A percentile compares a stretch with the other conserved stretches of the same genome.
Evolutionary conservation across 2,329 filamentous ascomycete species (phyloP).

Genomic region (Sordariomycetes sp.): DNA sequence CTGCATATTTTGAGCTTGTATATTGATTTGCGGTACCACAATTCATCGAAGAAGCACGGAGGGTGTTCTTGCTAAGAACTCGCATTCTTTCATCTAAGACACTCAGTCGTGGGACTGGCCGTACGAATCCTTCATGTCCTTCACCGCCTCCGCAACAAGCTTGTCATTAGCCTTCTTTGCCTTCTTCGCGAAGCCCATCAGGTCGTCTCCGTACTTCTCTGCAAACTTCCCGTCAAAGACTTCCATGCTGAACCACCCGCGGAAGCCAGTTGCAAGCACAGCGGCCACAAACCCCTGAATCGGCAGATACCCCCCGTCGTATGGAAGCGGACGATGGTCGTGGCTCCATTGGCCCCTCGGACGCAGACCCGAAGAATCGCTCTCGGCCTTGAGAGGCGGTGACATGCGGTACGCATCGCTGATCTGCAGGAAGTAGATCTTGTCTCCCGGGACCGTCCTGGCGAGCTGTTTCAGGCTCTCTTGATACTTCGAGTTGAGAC

Average conservation of each 20-base stretch:
- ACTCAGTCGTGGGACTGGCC: too few species aligned
- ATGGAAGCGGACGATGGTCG: conserved; percentile 60
- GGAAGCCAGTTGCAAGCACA: conserved; percentile 9
- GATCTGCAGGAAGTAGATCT: conserved; percentile 68
- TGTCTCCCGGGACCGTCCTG: conserved; percentile 50
- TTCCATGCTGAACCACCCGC: conserved; percentile 38
- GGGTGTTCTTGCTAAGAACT: too few species aligned
- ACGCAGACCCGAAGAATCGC: conserved; percentile 41
- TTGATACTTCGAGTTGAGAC: background rate
- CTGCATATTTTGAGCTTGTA: too few species aligned
- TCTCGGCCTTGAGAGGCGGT: conserved; percentile 38
- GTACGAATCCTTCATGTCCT: background rate
- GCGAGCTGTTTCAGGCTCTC: conserved; percentile 46
- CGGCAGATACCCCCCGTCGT: conserved; percentile 62
- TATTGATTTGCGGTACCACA: too few species aligned
- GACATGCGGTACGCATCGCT: conserved; percentile 62
- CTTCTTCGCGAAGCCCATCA: conserved; percentile 14
- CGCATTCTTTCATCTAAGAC: too few species aligned
- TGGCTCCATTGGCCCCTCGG: conserved; percentile 63
- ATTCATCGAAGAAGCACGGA: too few species aligned
- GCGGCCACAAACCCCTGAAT: conserved; percentile 34
- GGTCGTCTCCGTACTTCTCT: conserved; percentile 18
- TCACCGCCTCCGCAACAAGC: background rate
- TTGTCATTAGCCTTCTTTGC: conserved; percentile 7
- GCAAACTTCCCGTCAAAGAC: conserved; percentile 30